phyloP scores from a whole-genome alignment of 768 basidiomycete species.

The Auricularia cornea region DNA sequence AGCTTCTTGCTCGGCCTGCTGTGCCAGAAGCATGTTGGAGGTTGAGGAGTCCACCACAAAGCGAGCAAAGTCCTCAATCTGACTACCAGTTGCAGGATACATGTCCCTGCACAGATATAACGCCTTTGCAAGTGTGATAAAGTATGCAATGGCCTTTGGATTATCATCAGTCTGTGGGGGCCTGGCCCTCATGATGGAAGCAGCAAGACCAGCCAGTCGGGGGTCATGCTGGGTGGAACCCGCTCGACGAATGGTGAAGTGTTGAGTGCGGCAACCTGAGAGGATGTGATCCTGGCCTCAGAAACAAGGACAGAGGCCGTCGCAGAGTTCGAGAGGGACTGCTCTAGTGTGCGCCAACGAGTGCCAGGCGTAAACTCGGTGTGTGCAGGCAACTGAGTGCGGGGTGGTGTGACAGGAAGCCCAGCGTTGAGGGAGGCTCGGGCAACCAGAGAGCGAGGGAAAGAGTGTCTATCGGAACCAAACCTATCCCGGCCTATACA shows the following conservation, averaged over 20 bases:
- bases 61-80: no score
- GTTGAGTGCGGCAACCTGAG: background rate
- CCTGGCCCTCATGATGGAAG: no score
- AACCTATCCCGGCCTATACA: no score
- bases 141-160: no score
- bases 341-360: background rate
- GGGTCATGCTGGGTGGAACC: slow-evolving; percentile 2
- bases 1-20: no score
- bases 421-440: background rate
- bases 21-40: no score
- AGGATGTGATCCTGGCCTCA: slow-evolving; percentile 9
- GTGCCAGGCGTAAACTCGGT: background rate
- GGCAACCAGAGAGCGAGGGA: background rate
- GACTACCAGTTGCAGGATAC: no score
- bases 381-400: background rate
- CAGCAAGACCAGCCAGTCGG: slow-evolving; percentile 9
- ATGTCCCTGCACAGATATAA: no score
- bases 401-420: background rate
- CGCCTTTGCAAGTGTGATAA: no score
- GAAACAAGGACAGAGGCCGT: slow-evolving; percentile 20
- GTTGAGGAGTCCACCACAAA: no score
- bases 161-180: no score
- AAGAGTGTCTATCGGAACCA: no score
- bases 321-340: slow-evolving; percentile 3
- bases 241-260: slow-evolving; percentile 9